Percentiles rank a stretch among this genome's conserved stretches.
These are phyloP conservation scores for Syncephalastrum contaminatum DNA, from an alignment of 371 early-diverging fungal species.

Conservation along the genomic window DNA sequence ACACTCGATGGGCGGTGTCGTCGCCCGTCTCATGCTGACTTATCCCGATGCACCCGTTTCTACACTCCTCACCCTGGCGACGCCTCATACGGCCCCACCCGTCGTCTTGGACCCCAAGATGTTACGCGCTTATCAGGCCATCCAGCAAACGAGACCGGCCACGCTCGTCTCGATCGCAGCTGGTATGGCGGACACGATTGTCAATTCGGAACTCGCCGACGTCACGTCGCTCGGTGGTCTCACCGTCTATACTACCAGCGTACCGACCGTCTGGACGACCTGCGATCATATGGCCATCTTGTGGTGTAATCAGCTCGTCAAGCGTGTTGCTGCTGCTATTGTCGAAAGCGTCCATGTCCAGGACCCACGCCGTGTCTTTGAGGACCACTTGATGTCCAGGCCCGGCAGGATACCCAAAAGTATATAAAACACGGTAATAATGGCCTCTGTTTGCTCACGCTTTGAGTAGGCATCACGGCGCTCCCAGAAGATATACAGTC, in stretches of 20 bases:
- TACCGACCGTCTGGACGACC: conserved; percentile 86
- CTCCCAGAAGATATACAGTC: no score
- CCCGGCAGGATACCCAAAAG: no score
- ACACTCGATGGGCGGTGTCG: conserved; percentile 97
- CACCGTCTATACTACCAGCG: conserved; percentile 70
- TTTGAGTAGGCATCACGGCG: no score
- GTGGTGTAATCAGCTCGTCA: conserved; percentile 92
- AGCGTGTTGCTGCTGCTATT: conserved; percentile 50
- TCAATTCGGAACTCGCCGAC: conserved; percentile 72
- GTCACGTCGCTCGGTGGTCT: conserved; percentile 67
- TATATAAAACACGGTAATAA: no score
- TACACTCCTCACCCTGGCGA: conserved; percentile 86
- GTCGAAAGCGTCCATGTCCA: conserved; percentile 49
- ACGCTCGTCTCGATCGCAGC: conserved; percentile 85
- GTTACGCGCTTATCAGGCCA: conserved; percentile 53
- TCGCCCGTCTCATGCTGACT: conserved; percentile 81
- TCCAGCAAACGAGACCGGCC: conserved; percentile 44
- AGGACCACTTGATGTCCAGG: no score
- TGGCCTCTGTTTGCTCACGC: no score
- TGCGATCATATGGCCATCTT: conserved; percentile 88
- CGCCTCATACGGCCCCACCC: conserved; percentile 86
- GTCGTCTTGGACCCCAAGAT: conserved; percentile 70
- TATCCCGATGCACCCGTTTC: conserved; percentile 76
- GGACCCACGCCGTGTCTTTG: no score
- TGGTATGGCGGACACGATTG: conserved; percentile 82